Conservation (phyloP, 176 grass and related monocot species). For the Aegilops speltoides region DNA sequence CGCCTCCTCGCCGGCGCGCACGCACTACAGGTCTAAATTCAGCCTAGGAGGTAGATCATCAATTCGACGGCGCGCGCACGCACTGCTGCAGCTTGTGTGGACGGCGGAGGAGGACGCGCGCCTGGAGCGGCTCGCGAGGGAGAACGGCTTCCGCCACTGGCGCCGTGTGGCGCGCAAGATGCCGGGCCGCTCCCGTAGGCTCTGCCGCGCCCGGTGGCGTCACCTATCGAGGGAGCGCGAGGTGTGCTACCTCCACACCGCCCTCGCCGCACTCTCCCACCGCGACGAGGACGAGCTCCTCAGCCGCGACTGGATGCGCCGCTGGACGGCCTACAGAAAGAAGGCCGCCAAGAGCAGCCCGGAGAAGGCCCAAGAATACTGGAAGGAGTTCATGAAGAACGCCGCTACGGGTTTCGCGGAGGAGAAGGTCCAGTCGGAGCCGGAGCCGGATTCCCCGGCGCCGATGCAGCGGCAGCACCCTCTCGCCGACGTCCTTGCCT, state of each 20-base stretch:
- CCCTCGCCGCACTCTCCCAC: background rate
- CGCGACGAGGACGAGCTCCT: background rate
- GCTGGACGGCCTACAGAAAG: background rate
- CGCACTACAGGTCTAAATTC: no score
- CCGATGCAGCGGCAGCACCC: background rate
- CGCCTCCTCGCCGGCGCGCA: no score
- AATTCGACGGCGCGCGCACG: no score
- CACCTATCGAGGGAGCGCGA: background rate
- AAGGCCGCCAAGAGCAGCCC: background rate
- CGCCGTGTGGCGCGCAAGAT: background rate
- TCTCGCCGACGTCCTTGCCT: background rate
- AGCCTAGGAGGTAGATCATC: no score
- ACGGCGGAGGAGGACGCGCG: no score
- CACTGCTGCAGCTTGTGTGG: no score
- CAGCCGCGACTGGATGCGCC: background rate
- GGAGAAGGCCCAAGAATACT: background rate
- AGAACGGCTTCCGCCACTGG: background rate
- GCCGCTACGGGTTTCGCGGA: background rate
- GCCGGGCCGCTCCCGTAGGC: background rate
- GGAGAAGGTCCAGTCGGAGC: background rate
- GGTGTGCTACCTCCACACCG: background rate
- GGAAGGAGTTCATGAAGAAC: background rate
- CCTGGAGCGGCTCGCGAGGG: no score
- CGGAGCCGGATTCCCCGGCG: no score
- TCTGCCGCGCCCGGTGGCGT: background rate